These are phyloP conservation scores for Ogataea nitratoaversa DNA, from an alignment of 805 yeast species.

Conservation along the genomic window DNA sequence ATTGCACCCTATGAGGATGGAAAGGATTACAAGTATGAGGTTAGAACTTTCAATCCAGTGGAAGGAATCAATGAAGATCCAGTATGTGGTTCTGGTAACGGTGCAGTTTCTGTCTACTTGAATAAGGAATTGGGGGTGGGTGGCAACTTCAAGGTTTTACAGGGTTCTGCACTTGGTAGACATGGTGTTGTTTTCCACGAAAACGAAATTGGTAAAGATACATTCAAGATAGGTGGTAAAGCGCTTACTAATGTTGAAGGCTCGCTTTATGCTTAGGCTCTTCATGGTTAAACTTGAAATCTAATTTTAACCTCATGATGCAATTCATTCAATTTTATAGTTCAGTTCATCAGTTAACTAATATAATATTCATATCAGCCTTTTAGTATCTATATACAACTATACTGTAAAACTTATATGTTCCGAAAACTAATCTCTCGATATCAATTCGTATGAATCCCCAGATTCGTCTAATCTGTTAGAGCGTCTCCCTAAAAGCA, in stretches of 20 bases:
- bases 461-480: neutral
- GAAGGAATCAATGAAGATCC: conserved; percentile 44
- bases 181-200: neutral
- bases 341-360: neutral
- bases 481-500: neutral
- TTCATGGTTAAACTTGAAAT: neutral
- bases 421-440: neutral
- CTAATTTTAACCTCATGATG: no score
- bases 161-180: neutral
- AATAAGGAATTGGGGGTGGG: neutral
- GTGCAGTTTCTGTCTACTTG: conserved; percentile 1
- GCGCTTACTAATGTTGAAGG: neutral
- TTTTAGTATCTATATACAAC: neutral
- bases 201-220: neutral
- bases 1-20: conserved; percentile 32
- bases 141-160: neutral
- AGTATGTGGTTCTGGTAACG: conserved; percentile 51
- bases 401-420: neutral
- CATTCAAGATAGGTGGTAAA: neutral
- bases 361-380: neutral
- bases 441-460: neutral
- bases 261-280: neutral
- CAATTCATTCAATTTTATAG: no score
- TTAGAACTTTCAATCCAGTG: conserved; percentile 38
- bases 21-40: conserved; percentile 26